Conservation (phyloP, 257 asterid species). For the Voacanga thouarsii region DNA sequence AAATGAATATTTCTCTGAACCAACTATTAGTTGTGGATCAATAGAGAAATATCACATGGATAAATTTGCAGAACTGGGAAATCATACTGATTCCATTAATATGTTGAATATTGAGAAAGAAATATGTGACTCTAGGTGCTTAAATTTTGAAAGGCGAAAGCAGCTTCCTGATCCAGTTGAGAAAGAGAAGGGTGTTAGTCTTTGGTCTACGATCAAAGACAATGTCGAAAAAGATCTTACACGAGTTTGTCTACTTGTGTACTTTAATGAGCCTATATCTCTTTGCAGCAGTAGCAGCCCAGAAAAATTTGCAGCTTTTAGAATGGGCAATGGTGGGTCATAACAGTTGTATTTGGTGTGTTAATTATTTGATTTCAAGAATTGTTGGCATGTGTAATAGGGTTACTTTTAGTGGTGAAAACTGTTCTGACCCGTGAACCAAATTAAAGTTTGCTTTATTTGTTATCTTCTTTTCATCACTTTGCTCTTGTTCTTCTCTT, state of each 20-base stretch:
- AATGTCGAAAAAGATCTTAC: conserved; percentile 93
- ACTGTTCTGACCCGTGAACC: conserved; percentile 68
- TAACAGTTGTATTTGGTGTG: conserved; percentile 19
- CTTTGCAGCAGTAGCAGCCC: conserved; percentile 42
- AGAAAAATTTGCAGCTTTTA: conserved; percentile 5
- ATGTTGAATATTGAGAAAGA: conserved; percentile 20
- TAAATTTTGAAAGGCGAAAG: conserved; percentile 57
- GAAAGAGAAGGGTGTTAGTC: conserved; percentile 85
- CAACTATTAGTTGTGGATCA: conserved; percentile 30
- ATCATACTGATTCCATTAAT: conserved; percentile 24
- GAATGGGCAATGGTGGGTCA: conserved; percentile 23
- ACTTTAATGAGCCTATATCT: conserved; percentile 83
- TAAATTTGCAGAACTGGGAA: conserved; percentile 22
- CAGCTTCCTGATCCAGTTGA: conserved; percentile 91
- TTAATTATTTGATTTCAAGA: conserved; percentile 31
- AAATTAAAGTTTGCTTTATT: conserved; percentile 20
- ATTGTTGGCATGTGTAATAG: conserved; percentile 45
- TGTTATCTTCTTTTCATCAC: conserved; percentile 54
- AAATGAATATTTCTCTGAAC: conserved; percentile 57
- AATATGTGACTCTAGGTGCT: conserved; percentile 24
- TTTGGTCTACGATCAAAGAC: conserved; percentile 96
- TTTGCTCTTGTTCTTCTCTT: conserved; percentile 18
- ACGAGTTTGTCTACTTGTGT: conserved; percentile 89
- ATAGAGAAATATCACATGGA: conserved; percentile 39
- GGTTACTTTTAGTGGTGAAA: conserved; percentile 39